Evolutionary conservation across 2,329 filamentous ascomycete genomes (phyloP).

Genomic region (Fonsecaea erecta): DNA sequence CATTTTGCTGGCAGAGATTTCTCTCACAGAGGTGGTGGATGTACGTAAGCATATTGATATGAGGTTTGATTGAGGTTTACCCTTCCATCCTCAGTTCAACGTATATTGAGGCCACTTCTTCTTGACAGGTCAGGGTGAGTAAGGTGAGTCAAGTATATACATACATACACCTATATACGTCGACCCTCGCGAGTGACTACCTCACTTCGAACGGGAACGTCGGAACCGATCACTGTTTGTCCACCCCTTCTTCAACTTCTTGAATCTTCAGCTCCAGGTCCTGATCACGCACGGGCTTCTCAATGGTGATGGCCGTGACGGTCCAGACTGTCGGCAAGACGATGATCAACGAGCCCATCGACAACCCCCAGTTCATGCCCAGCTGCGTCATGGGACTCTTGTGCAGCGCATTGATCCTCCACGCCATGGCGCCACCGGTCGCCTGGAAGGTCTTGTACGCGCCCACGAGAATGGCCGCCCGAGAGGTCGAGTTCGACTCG

Average conservation of each 20-base stretch:
- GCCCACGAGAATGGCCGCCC: constrained; percentile 53
- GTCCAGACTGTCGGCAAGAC: constrained; percentile 56
- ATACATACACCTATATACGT: neutral
- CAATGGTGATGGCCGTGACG: constrained; percentile 39
- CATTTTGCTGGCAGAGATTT: constrained; percentile 57
- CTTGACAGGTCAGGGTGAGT: no score
- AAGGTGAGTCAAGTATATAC: neutral
- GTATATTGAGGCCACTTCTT: no score
- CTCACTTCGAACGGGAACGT: constrained; percentile 57
- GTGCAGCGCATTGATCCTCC: constrained; percentile 46
- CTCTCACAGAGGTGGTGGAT: neutral
- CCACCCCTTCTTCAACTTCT: constrained; percentile 68
- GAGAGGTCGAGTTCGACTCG: constrained; percentile 49
- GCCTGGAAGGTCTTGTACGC: constrained; percentile 71
- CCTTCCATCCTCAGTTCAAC: neutral
- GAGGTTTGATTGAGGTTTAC: no score
- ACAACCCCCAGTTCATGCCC: constrained; percentile 74
- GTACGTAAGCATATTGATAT: no score
- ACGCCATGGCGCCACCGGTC: constrained; percentile 71
- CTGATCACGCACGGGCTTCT: constrained; percentile 18
- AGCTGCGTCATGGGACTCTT: constrained; percentile 70
- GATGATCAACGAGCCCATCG: constrained; percentile 73
- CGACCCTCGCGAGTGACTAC: neutral
- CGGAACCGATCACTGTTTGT: constrained; percentile 70
- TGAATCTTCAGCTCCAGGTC: constrained; percentile 23